phyloP scores from a whole-genome alignment of 129 eudicot genomes.

The Arctium lappa region DNA sequence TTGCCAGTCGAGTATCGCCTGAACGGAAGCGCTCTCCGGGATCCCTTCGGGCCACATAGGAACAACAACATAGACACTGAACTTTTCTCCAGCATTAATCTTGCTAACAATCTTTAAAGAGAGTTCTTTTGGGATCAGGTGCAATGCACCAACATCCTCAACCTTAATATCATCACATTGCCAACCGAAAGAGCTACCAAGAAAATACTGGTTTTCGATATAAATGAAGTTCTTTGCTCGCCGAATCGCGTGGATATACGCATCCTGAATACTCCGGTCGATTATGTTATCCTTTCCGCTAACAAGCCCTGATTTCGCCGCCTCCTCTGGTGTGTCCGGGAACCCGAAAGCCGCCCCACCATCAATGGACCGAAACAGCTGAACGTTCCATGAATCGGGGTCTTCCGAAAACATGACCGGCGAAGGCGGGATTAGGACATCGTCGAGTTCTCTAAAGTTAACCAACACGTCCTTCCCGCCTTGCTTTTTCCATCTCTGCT shows the following conservation, averaged over 20 bases:
- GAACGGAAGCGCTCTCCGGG: constrained; percentile 85
- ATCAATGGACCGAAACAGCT: constrained; percentile 65
- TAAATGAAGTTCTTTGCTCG: constrained; percentile 74
- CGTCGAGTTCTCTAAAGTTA: constrained; percentile 56
- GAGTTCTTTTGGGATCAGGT: constrained; percentile 74
- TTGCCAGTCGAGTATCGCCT: constrained; percentile 89
- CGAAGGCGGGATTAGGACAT: constrained; percentile 65
- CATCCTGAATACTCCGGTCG: constrained; percentile 83
- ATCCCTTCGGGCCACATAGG: constrained; percentile 98
- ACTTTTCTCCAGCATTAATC: constrained; percentile 81
- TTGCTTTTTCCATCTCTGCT: constrained; percentile 81
- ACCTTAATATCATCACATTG: constrained; percentile 49
- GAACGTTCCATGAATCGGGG: constrained; percentile 68
- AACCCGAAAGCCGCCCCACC: constrained; percentile 92
- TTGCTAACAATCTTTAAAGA: constrained; percentile 71
- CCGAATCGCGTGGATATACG: constrained; percentile 79
- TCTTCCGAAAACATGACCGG: constrained; percentile 65
- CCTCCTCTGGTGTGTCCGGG: constrained; percentile 75
- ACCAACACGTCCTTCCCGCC: constrained; percentile 71
- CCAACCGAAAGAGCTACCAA: constrained; percentile 76
- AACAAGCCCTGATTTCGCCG: constrained; percentile 70
- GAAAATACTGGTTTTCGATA: constrained; percentile 83
- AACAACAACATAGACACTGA: constrained; percentile 69
- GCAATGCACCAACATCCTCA: constrained; percentile 66
- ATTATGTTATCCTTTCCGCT: constrained; percentile 82